These are phyloP conservation scores for Ophiocordyceps australis DNA, from an alignment of 2,329 filamentous ascomycete genomes.

Conservation along the genomic window DNA sequence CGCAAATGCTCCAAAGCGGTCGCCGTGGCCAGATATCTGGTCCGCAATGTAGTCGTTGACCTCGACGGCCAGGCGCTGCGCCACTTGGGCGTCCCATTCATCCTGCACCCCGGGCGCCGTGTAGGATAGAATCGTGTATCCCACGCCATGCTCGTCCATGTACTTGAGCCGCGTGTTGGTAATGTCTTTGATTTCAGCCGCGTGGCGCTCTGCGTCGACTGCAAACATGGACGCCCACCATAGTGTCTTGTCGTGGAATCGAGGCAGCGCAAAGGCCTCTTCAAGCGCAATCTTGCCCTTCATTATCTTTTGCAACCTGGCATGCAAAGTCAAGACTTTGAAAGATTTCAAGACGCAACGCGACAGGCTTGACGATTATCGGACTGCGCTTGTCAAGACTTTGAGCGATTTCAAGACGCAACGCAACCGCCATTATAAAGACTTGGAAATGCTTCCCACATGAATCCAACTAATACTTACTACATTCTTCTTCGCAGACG, in stretches of 20 bases:
- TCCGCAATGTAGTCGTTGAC: slow-evolving; percentile 21
- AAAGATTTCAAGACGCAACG: neutral
- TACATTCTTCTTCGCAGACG: too few relatives aligned
- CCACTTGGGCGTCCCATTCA: slow-evolving; percentile 20
- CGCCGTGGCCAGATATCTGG: slow-evolving; percentile 16
- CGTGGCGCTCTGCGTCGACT: slow-evolving; percentile 37
- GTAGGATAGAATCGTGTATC: slow-evolving; percentile 27
- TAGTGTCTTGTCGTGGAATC: slow-evolving; percentile 35
- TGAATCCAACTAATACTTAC: too few relatives aligned
- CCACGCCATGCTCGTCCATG: slow-evolving; percentile 26
- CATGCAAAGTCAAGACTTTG: neutral
- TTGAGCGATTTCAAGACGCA: too few relatives aligned
- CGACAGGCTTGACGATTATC: neutral
- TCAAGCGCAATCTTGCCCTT: slow-evolving; percentile 43
- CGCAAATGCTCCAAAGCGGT: slow-evolving; percentile 28
- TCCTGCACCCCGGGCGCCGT: slow-evolving; percentile 30
- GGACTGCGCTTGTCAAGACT: too few relatives aligned
- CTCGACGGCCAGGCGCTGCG: slow-evolving; percentile 20
- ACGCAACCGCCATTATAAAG: too few relatives aligned
- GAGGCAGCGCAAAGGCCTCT: slow-evolving; percentile 42
- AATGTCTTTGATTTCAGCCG: slow-evolving; percentile 29
- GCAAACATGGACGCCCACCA: slow-evolving; percentile 46
- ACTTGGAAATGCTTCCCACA: too few relatives aligned
- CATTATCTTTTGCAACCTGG: too few relatives aligned
- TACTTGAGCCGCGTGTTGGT: slow-evolving; percentile 20